A percentile compares a stretch with the other conserved stretches of the same genome.
Evolutionary conservation across 345 rosid species (phyloP).

Genomic region (Eucalyptus curtisii): DNA sequence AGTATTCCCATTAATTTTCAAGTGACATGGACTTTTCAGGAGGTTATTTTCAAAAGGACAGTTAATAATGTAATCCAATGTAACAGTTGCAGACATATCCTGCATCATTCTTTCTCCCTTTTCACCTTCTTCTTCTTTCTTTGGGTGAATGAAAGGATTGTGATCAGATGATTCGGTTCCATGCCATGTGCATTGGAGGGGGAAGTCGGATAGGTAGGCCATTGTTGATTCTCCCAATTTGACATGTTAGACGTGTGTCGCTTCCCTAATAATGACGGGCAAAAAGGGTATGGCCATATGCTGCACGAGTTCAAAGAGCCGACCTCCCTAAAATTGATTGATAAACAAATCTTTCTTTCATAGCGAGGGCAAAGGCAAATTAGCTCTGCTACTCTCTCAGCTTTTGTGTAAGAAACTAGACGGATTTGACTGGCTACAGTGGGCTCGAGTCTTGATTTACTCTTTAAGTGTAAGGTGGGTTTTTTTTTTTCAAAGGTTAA

Average conservation of each 20-base stretch:
- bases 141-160: not conserved
- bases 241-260: not conserved
- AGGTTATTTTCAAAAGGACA: not conserved
- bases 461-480: not conserved
- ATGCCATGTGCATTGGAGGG: conserved; percentile 13
- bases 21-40: not conserved
- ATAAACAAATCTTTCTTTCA: not conserved
- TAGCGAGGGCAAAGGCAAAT: not conserved
- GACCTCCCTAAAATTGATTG: not conserved
- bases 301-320: not conserved
- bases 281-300: not conserved
- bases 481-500: too few species aligned
- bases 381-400: not conserved
- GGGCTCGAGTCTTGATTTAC: not conserved
- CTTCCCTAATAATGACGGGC: not conserved
- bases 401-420: not conserved
- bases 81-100: not conserved
- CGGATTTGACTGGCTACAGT: not conserved
- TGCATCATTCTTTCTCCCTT: not conserved
- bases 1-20: not conserved
- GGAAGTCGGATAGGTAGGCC: not conserved
- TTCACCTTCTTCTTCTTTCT: not conserved
- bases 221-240: not conserved
- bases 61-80: not conserved
- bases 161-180: not conserved